Conservation (phyloP, 495 filamentous ascomycete species). For the Podospora pseudoanserina region DNA sequence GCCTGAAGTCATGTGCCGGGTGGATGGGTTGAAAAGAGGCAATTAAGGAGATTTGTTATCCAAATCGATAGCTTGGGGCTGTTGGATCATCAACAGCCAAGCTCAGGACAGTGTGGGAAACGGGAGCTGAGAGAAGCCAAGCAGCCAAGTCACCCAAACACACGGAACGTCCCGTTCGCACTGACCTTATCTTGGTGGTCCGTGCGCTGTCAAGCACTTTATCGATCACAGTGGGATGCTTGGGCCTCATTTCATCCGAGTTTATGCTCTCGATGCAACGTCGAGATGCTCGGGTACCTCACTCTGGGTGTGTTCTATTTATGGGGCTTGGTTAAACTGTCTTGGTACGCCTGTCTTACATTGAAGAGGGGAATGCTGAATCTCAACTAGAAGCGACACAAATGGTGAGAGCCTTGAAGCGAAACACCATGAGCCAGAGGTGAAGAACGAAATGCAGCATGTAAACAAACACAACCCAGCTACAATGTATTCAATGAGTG, state of each 20-base stretch:
- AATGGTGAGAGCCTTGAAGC: no score
- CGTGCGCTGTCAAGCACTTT: not conserved
- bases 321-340: not conserved
- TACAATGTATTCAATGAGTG: no score
- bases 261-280: not conserved
- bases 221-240: not conserved
- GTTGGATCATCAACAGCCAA: not conserved
- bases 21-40: not conserved
- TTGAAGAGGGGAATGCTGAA: no score
- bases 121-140: not conserved
- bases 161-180: constrained; percentile 11
- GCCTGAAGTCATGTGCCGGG: constrained; percentile 1
- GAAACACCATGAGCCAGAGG: no score
- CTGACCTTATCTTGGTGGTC: not conserved
- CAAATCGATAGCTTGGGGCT: not conserved
- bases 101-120: not conserved
- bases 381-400: no score
- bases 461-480: no score
- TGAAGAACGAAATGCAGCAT: no score
- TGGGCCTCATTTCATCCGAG: not conserved
- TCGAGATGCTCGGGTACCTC: not conserved
- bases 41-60: not conserved
- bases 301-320: not conserved
- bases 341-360: no score
- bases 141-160: not conserved